Base-by-base conservation (phyloP, 176 grass and related monocot species). In the Luzula sylvatica region DNA sequence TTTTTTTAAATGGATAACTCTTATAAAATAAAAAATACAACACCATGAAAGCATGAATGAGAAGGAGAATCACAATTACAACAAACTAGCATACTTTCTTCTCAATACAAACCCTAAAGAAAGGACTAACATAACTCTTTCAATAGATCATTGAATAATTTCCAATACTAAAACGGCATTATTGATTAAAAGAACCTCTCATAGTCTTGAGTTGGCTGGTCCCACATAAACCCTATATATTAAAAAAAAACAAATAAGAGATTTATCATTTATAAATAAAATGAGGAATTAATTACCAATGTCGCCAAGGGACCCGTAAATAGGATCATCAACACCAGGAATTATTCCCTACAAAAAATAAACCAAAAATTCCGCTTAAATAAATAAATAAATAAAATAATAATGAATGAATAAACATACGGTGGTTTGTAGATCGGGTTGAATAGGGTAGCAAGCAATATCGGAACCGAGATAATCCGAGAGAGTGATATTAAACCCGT, bases 401-500 rank as follows among this genome's bases (percentile, higher is more conserved):
- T 9, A 5, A 48, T 23, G 7, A 49, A 26, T 48, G 17, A 46
- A 19, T 16, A 19, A 11, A 61, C 58, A 58, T 55, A 98, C 88
- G 56, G 56, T 75, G 68, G 66, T 52, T 27, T 82, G 85, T 76
- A 98, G 68, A 4, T 83, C 81, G 25, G 61, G 52, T 73, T 80
- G 72, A 23, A 78, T 78, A 72, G 85, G 80, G 28, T 73, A 88
- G 82, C 70, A 69, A 55, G 76, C 23, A 38, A 96, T 89, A 70
- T 86, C 81, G 58, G 77, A 41, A 64, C 81, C 81, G 52, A 98
- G 78, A 64, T 77, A 98, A 69, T 98, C 86, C 68, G 92, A 76
- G 79, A 98, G 70, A 4, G 47, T 76, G 39, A 98, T 52, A 80
- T 29, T 56, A 58, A 79, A 98, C 42, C 65, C 74, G 67, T 98